Base-by-base conservation (phyloP, 1,139 yeast genomes). In the Debaryomyces nepalensis region DNA sequence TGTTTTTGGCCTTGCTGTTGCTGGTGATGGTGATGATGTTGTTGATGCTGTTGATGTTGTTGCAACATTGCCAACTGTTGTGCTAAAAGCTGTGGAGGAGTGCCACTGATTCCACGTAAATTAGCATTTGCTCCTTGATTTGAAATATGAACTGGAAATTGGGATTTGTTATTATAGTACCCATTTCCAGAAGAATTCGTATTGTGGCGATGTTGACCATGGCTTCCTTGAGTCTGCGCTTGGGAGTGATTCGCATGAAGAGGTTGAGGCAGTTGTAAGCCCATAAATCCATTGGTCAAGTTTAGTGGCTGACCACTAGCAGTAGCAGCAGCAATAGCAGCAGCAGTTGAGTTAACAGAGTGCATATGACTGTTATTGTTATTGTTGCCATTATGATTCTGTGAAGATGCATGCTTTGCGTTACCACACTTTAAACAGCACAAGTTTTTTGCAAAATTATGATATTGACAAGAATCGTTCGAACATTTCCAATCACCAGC, bases 401-500 rank as follows among this genome's bases (percentile, higher is more conserved):
- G 54, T 4, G 75, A 67, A 35, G 74, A 68, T 12, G 73, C 66
- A 4, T 82, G 82, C 50, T 93, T 81, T 31, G 89, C 81, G 1
- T 87, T 86, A 2, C 96, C 95, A 66, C 97, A 90, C 59, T 91
- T 84, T 58, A 90, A 72, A 60, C 97, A 90, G 47, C 83, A 82
- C 47, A 87, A 72, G 61, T 91, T 91, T 57, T 91, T 90, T 5
- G 97, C 97, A 74, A 91, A 91, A 61, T 91, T 91, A 64, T 91
- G 97, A 61, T 90, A 91, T 37, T 82, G 77, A 61, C 97, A 91
- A 26, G 80, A 75, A 42, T 86, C 95, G 50, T 77, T 79, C 22
- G 78, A 68, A 70, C 97, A 90, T 62, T 89, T 90, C 97, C 97
- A 91, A 64, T 91, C 98, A 36, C 98, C 97, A 2, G 97, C 97